Evolutionary conservation across 2,329 filamentous ascomycete species (phyloP).

Genomic region (Chaetomiaceae sp.): DNA sequence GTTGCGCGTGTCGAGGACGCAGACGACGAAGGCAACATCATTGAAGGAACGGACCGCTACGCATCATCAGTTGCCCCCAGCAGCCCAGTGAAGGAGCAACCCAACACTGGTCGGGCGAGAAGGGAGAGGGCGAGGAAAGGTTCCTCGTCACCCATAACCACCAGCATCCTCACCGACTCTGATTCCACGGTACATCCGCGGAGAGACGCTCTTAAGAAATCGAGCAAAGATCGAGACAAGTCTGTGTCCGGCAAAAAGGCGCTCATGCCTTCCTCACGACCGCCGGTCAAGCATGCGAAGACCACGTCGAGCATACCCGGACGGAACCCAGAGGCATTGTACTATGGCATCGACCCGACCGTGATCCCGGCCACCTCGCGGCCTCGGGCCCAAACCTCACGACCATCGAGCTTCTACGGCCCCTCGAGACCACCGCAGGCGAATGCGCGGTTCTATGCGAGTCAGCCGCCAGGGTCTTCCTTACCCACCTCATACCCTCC

Average conservation of each 20-base stretch:
- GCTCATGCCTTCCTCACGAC: constrained; percentile 26
- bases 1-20: constrained; percentile 46
- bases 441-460: constrained; percentile 31
- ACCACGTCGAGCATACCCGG: constrained; percentile 30
- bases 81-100: constrained; percentile 42
- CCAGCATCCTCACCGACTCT: constrained; percentile 35
- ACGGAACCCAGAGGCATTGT: constrained; percentile 33
- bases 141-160: constrained; percentile 31
- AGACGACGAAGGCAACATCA: constrained; percentile 42
- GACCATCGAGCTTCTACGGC: constrained; percentile 35
- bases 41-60: constrained; percentile 38
- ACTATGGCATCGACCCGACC: constrained; percentile 34
- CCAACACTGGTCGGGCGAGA: constrained; percentile 47
- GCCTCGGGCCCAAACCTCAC: constrained; percentile 34
- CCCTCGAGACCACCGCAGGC: constrained; percentile 32
- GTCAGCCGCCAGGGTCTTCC: constrained; percentile 26
- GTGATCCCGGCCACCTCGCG: constrained; percentile 29
- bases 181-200: constrained; percentile 38
- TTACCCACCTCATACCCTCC: constrained; percentile 28
- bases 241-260: constrained; percentile 28
- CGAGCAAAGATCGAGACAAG: constrained; percentile 26
- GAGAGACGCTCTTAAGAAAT: constrained; percentile 28
- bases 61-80: constrained; percentile 38
- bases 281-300: constrained; percentile 32
- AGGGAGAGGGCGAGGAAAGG: constrained; percentile 35